These are phyloP conservation scores for Pseudocercospora cruenta DNA, from an alignment of 2,329 filamentous ascomycete genomes.

Conservation along the genomic window DNA sequence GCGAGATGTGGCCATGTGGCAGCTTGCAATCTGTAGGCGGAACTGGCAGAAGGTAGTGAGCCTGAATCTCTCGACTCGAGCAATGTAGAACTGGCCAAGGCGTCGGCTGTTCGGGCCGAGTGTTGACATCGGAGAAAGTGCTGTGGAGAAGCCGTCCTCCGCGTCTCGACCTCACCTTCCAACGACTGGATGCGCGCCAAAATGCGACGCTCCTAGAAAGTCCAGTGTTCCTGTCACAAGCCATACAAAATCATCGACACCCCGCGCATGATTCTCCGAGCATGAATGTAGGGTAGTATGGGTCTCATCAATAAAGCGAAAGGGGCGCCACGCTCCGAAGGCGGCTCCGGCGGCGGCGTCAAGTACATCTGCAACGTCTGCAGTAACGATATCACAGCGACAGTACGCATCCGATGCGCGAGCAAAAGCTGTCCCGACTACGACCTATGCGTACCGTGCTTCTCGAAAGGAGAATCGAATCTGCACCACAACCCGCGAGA, in stretches of 20 bases:
- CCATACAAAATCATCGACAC: not conserved
- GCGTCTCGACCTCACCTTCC: not conserved
- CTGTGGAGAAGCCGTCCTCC: not conserved
- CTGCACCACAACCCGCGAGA: slow-evolving; percentile 84
- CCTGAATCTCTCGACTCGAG: too few species aligned
- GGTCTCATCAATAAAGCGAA: slow-evolving; percentile 42
- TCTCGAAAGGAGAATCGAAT: slow-evolving; percentile 77
- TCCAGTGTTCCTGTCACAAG: not conserved
- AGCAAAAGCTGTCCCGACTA: slow-evolving; percentile 85
- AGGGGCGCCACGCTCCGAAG: slow-evolving; percentile 33
- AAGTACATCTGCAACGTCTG: slow-evolving; percentile 99
- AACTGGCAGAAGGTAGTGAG: too few species aligned
- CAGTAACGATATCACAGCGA: slow-evolving; percentile 94
- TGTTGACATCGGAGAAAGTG: not conserved
- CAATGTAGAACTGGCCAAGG: too few species aligned
- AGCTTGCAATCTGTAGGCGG: too few species aligned
- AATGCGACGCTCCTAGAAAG: not conserved
- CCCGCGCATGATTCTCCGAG: not conserved
- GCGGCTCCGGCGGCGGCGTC: slow-evolving; percentile 46
- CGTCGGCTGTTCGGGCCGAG: not conserved
- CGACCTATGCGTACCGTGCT: slow-evolving; percentile 95
- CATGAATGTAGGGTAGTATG: slow-evolving; percentile 26
- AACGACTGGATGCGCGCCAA: not conserved
- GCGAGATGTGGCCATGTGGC: too few species aligned
- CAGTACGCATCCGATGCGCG: slow-evolving; percentile 93